A percentile compares a stretch with the other conserved stretches of the same genome.
Evolutionary conservation across 257 asterid genomes (phyloP).

Genomic region (Ballota nigra): DNA sequence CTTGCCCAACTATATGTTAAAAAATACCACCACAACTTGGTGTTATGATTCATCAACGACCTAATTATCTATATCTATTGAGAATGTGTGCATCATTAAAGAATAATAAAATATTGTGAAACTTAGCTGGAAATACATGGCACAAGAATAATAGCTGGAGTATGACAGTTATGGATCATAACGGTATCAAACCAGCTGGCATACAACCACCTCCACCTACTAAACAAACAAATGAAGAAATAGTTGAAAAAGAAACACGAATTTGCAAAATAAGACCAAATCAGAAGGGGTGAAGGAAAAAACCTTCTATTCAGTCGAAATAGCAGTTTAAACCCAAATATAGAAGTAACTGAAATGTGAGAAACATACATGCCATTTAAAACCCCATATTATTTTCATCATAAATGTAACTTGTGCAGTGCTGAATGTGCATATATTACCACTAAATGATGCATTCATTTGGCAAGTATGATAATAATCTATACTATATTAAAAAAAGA

Average conservation of each 20-base stretch:
- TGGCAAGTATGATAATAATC: no score
- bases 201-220: neutral
- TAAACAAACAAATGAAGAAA: neutral
- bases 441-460: neutral
- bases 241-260: neutral
- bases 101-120: neutral
- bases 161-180: neutral
- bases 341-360: neutral
- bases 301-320: no score
- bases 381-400: neutral
- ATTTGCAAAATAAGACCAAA: neutral
- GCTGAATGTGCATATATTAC: neutral
- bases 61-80: neutral
- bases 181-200: slow-evolving; percentile 17
- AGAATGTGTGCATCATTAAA: neutral
- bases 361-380: neutral
- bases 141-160: neutral
- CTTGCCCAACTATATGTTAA: neutral
- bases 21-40: neutral
- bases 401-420: neutral
- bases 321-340: neutral
- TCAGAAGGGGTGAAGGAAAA: neutral
- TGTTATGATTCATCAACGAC: neutral
- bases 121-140: slow-evolving; percentile 14
- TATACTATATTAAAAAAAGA: no score